phyloP scores from a whole-genome alignment of 2,329 filamentous ascomycete genomes.

The Xylariaceae sp. region DNA sequence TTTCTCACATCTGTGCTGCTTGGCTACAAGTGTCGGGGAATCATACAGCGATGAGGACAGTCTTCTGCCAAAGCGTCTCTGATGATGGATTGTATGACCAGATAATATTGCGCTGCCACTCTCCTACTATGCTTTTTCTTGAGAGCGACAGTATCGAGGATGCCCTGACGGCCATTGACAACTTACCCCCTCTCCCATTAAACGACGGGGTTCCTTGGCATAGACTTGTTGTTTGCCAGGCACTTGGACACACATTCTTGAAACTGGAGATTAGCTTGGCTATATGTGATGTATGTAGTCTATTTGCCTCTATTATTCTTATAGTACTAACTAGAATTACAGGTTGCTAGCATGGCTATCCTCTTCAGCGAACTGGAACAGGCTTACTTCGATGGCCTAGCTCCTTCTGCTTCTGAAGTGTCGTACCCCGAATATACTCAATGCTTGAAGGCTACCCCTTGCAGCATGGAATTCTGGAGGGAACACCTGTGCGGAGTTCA shows the following conservation, averaged over 20 bases:
- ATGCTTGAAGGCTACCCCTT: constrained; percentile 40
- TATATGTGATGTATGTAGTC: constrained; percentile 47
- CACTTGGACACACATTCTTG: constrained; percentile 46
- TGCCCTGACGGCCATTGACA: constrained; percentile 43
- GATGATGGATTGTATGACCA: constrained; percentile 54
- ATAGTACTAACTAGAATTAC: constrained; percentile 9
- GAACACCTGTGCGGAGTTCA: constrained; percentile 42
- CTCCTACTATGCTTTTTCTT: constrained; percentile 57
- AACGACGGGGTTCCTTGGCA: constrained; percentile 49
- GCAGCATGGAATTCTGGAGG: constrained; percentile 51
- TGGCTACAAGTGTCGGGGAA: constrained; percentile 53
- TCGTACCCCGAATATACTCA: constrained; percentile 44
- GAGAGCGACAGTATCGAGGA: constrained; percentile 47
- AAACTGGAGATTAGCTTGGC: constrained; percentile 56
- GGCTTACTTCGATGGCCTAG: constrained; percentile 45
- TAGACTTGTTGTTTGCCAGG: constrained; percentile 53
- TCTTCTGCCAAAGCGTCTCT: constrained; percentile 55
- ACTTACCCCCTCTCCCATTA: constrained; percentile 46
- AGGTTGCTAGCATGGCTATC: constrained; percentile 46
- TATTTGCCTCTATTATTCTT: neutral
- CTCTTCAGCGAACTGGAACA: constrained; percentile 51
- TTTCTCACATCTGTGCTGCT: constrained; percentile 49
- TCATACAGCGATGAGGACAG: constrained; percentile 50
- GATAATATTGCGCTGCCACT: constrained; percentile 50
- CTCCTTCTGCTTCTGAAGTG: constrained; percentile 38